phyloP scores from a whole-genome alignment of 441 rosid species.

The Croton laevigatus region DNA sequence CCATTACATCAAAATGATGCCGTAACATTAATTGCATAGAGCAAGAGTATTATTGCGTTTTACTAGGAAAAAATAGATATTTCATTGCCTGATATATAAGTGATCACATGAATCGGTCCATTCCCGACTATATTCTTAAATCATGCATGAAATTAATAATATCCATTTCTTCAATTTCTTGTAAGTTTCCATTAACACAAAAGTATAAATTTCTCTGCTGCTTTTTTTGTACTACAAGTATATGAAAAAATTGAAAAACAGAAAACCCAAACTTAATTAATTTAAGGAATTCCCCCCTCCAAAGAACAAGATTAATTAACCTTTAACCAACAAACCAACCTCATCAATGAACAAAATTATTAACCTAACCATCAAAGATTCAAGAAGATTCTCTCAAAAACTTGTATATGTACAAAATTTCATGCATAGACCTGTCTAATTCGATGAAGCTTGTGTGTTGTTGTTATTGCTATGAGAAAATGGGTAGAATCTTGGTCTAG shows the following conservation, averaged over 20 bases:
- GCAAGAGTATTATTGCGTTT: too few species aligned
- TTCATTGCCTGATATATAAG: too few species aligned
- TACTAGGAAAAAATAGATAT: too few species aligned
- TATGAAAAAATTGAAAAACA: background rate
- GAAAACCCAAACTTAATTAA: background rate
- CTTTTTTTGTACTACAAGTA: background rate
- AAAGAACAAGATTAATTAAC: background rate
- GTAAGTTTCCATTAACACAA: too few species aligned
- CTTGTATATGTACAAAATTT: constrained; percentile 10
- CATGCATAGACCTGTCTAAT: too few species aligned
- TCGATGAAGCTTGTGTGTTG: constrained; percentile 10
- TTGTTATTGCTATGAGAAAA: constrained; percentile 22
- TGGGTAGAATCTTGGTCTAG: constrained; percentile 22
- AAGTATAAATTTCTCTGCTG: background rate
- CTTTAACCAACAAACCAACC: background rate
- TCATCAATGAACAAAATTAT: background rate
- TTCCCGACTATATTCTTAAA: too few species aligned
- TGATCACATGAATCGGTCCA: too few species aligned
- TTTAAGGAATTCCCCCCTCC: background rate
- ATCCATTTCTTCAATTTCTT: too few species aligned
- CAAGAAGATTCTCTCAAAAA: constrained; percentile 14
- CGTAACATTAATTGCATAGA: too few species aligned
- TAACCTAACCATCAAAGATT: background rate
- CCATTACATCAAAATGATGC: too few species aligned
- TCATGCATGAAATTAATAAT: too few species aligned